Percentiles rank a stretch among this genome's conserved stretches.
Conservation (phyloP, 2,329 filamentous ascomycete genomes). For the Penicillium italicum region DNA sequence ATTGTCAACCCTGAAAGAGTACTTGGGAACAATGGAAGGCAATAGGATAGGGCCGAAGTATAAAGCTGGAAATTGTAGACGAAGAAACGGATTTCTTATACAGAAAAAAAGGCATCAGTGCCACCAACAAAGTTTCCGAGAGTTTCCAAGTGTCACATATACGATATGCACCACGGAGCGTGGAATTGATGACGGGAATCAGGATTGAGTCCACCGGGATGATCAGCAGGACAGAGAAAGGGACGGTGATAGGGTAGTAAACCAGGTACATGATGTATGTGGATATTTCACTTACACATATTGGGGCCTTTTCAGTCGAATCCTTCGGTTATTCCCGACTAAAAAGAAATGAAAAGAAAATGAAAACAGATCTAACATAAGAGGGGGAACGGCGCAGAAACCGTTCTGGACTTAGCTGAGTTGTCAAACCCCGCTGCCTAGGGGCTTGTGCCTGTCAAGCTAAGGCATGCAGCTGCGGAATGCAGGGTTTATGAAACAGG, state of each 20-base stretch:
- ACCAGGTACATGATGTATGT: conserved; percentile 2
- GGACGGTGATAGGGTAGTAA: conserved; percentile 1
- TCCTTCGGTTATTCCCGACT: conserved; percentile 4
- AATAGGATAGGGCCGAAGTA: conserved; percentile 16
- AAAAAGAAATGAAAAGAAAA: background rate
- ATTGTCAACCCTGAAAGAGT: conserved; percentile 3
- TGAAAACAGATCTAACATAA: conserved; percentile 15
- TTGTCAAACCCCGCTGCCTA: conserved; percentile 4
- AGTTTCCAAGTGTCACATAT: conserved; percentile 19
- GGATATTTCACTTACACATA: conserved; percentile 1
- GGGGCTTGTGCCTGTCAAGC: conserved; percentile 7
- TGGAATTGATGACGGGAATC: conserved; percentile 1
- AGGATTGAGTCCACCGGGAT: conserved; percentile 1
- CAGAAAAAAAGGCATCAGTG: conserved; percentile 5
- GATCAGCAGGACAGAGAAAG: conserved; percentile 16
- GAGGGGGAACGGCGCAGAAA: conserved; percentile 10
- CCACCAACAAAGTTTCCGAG: conserved; percentile 14
- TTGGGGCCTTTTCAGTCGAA: conserved; percentile 2
- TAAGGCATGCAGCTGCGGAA: conserved; percentile 4
- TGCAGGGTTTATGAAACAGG: conserved; percentile 23
- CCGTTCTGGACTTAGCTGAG: conserved; percentile 13
- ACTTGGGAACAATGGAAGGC: conserved; percentile 9
- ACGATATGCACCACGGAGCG: conserved; percentile 2
- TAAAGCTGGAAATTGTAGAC: conserved; percentile 13
- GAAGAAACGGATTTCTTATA: conserved; percentile 17